These are phyloP conservation scores for Cystofilobasidium ferigula DNA, from an alignment of 768 basidiomycete species.

Conservation along the genomic window DNA sequence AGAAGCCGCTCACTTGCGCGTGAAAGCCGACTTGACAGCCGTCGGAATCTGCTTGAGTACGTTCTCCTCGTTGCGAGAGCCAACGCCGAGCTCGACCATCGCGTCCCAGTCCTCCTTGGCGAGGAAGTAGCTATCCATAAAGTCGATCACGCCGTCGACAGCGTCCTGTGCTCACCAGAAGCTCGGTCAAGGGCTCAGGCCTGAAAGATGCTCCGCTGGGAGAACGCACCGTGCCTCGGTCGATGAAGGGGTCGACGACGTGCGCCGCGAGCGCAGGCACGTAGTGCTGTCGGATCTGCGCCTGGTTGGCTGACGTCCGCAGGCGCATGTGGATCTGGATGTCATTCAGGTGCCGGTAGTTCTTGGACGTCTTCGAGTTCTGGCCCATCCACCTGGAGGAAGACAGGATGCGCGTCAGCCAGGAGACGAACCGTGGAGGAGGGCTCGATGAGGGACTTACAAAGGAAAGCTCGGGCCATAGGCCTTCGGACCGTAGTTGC, in stretches of 20 bases:
- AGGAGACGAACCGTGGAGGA: not conserved
- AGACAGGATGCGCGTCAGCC: not conserved
- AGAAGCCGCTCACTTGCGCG: slow-evolving; percentile 54
- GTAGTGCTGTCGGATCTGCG: slow-evolving; percentile 83
- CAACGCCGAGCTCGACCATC: slow-evolving; percentile 84
- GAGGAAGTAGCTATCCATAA: slow-evolving; percentile 90
- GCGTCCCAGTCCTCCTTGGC: slow-evolving; percentile 96
- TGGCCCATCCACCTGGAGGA: slow-evolving; percentile 80
- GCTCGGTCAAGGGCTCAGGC: too few relatives aligned
- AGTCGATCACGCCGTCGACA: slow-evolving; percentile 67
- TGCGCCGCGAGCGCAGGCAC: slow-evolving; percentile 75
- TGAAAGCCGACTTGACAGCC: slow-evolving; percentile 72
- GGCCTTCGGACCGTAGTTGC: slow-evolving; percentile 43
- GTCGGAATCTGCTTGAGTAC: slow-evolving; percentile 74
- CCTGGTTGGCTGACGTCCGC: slow-evolving; percentile 77
- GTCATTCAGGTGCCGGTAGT: slow-evolving; percentile 68
- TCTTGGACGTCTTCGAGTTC: slow-evolving; percentile 83
- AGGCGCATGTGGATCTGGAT: slow-evolving; percentile 93
- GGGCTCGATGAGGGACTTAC: slow-evolving; percentile 45
- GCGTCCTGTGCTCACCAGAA: too few relatives aligned
- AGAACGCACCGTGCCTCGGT: slow-evolving; percentile 57
- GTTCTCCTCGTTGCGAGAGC: slow-evolving; percentile 57
- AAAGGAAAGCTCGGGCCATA: slow-evolving; percentile 71
- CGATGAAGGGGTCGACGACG: slow-evolving; percentile 66
- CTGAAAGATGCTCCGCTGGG: not conserved